phyloP scores from a whole-genome alignment of 495 filamentous ascomycete species.

The Oleoguttula mirabilis region DNA sequence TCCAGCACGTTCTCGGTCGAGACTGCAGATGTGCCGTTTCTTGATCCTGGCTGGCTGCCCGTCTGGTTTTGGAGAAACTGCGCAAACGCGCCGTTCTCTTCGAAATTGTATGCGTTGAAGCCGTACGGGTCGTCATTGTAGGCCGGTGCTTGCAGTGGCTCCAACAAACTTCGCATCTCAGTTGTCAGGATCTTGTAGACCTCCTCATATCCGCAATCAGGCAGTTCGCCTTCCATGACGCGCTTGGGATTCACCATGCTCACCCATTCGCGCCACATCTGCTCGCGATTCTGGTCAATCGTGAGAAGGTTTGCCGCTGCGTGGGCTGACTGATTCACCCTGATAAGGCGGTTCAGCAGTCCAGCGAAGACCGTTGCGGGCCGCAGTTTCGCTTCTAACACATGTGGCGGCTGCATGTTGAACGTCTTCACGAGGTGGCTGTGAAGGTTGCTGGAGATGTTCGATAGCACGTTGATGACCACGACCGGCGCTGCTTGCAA shows the following conservation, averaged over 20 bases:
- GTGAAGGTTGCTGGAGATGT: constrained; percentile 67
- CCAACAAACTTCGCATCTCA: constrained; percentile 61
- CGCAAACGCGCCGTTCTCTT: constrained; percentile 34
- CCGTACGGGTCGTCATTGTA: constrained; percentile 39
- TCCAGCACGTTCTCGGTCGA: constrained; percentile 52
- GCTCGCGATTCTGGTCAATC: constrained; percentile 59
- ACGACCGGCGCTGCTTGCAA: constrained; percentile 77
- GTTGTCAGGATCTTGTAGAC: constrained; percentile 56
- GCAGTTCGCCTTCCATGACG: constrained; percentile 37
- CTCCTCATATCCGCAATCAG: constrained; percentile 52
- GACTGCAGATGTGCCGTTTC: constrained; percentile 16
- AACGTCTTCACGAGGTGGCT: constrained; percentile 69
- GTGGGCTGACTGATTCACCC: constrained; percentile 84
- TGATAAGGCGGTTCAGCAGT: constrained; percentile 68
- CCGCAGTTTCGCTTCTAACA: constrained; percentile 69
- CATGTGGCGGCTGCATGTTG: constrained; percentile 65
- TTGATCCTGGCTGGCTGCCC: constrained; percentile 10
- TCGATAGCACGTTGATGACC: constrained; percentile 71
- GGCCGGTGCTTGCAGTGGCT: constrained; percentile 44
- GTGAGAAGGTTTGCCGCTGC: constrained; percentile 67
- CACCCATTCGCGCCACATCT: constrained; percentile 92
- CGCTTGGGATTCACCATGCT: constrained; percentile 56
- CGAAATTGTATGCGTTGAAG: constrained; percentile 17
- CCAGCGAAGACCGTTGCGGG: constrained; percentile 83
- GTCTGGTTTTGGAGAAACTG: constrained; percentile 26